Evolutionary conservation across 148 eudicot species (phyloP), one percentile per base, ranked within the genome.

Genomic region (Nepenthes gracilis): DNA sequence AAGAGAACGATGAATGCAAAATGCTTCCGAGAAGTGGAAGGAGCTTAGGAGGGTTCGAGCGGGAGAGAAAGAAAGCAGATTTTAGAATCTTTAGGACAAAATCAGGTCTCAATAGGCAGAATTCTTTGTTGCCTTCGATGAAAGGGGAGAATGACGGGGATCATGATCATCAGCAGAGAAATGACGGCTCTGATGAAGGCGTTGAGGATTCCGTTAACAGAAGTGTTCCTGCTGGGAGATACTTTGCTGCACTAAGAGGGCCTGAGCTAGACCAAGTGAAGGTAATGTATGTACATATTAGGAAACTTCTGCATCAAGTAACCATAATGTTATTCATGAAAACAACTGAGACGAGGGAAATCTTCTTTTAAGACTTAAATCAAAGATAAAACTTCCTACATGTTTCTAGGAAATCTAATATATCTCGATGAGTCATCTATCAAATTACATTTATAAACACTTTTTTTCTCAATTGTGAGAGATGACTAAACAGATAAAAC

Each of bases 201-300:
- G 64, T 40, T 57, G 84, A 75, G 57, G 92, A 87, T 23, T 58
- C 80, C 67, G 79, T 77, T 5, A 80, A 87, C 50, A 61, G 35
- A 66, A 89, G 93, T 74, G 93, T 93, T 60, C 95, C 96, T 66
- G 99, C 87, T 66, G 99, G 99, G n/a, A 80, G 99, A 77, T 93
- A 93, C 76, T 93, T 88, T 73, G 99, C 96, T 70, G 96, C 99
- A 36, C 95, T 88, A 61, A 83, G 73, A 48, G 99, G 96, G 54
- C 92, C 99, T 61, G 96, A 93, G 73, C 77, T 93, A 2, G 99
- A 93, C 64, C 78, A 93, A 88, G 95, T 93, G 71, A 93, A 93
- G 99, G 99, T 91, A 75, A 62, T 47, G 12, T 12, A 49, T 10
- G 0, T n/a, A 11, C n/a, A 49, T 45, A 49, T 49, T n/a, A 2